A percentile compares a stretch with the other conserved stretches of the same genome.
These are phyloP conservation scores for Cenchrus fungigraminus DNA, from an alignment of 176 grass and related monocot species.

Conservation along the genomic window DNA sequence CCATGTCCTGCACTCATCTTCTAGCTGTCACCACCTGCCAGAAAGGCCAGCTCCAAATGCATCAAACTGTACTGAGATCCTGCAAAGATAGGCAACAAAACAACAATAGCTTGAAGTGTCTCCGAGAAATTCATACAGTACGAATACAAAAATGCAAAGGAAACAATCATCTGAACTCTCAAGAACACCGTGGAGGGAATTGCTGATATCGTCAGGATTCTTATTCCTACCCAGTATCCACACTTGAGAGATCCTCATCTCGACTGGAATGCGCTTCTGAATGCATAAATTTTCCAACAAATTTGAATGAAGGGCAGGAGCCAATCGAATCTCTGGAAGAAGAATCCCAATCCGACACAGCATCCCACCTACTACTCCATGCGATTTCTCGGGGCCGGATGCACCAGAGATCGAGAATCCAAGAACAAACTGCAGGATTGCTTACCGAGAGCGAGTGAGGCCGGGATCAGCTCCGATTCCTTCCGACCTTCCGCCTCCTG, in stretches of 20 bases:
- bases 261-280: neutral
- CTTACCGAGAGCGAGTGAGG: neutral
- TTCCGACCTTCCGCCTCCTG: neutral
- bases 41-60: neutral
- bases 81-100: conserved; percentile 5
- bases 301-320: neutral
- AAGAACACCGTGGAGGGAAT: neutral
- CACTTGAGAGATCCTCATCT: neutral
- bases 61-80: neutral
- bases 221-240: neutral
- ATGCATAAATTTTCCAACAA: neutral
- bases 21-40: neutral
- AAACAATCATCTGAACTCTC: neutral
- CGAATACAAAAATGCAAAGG: neutral
- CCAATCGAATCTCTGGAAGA: neutral
- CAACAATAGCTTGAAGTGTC: neutral
- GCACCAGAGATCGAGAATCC: neutral
- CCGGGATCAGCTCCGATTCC: neutral
- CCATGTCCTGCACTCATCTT: conserved; percentile 45
- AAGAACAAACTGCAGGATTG: neutral
- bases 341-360: neutral
- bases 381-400: conserved; percentile 2
- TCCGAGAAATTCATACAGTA: neutral
- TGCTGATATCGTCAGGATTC: neutral
- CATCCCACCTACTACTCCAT: neutral